Evolutionary conservation across 2,329 filamentous ascomycete genomes (phyloP).

Genomic region (Eutypa lata): DNA sequence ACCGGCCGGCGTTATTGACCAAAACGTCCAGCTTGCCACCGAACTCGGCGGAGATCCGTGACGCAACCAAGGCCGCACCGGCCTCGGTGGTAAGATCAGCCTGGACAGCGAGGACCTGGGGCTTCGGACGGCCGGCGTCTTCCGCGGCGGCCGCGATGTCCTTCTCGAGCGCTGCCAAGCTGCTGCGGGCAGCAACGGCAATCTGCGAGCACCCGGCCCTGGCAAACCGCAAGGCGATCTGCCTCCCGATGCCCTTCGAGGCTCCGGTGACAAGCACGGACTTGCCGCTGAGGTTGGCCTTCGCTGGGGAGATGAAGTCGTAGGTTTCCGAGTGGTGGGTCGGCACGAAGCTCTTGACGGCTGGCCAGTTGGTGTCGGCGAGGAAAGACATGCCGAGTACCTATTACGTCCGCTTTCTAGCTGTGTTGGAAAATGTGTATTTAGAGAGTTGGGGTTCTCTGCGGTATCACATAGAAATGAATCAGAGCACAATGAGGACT

Average conservation of each 20-base stretch:
- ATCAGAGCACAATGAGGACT: too few relatives aligned
- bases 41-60: constrained; percentile 8
- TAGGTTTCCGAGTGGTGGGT: constrained; percentile 22
- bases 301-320: constrained; percentile 12
- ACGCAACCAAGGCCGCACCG: constrained; percentile 23
- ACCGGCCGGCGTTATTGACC: constrained; percentile 34
- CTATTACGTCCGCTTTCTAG: not conserved
- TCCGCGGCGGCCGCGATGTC: constrained; percentile 30
- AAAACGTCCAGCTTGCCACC: constrained; percentile 28
- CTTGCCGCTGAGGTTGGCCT: constrained; percentile 13
- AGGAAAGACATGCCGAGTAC: not conserved
- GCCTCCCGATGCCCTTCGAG: constrained; percentile 42
- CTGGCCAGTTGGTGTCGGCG: constrained; percentile 15
- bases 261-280: constrained; percentile 44
- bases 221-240: constrained; percentile 47
- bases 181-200: constrained; percentile 43
- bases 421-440: too few relatives aligned
- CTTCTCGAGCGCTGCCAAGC: constrained; percentile 31
- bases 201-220: constrained; percentile 44
- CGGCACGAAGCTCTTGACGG: constrained; percentile 11
- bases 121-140: constrained; percentile 14
- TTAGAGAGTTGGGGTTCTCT: too few relatives aligned
- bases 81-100: constrained; percentile 25
- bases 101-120: constrained; percentile 19
- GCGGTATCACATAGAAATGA: too few relatives aligned